A percentile compares a stretch with the other conserved stretches of the same genome.
These are phyloP conservation scores for Narthecium ossifragum DNA, from an alignment of 106 monocot species.

Conservation along the genomic window DNA sequence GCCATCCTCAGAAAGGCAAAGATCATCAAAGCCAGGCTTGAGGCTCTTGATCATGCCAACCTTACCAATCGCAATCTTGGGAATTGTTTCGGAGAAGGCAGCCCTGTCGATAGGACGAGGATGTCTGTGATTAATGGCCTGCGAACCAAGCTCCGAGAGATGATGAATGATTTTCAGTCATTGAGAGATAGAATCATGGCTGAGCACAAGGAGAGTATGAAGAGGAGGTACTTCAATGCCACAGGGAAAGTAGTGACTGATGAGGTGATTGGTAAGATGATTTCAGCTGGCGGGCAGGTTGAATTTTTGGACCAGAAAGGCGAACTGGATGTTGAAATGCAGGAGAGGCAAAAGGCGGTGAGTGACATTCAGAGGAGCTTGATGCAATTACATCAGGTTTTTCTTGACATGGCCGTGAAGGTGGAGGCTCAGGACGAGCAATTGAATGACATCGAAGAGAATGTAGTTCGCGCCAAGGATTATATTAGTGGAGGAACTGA, in stretches of 20 bases:
- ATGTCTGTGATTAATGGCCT: conserved; percentile 30
- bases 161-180: conserved; percentile 26
- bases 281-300: conserved; percentile 2
- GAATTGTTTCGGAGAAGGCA: conserved; percentile 13
- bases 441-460: no score
- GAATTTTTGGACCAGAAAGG: neutral
- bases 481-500: no score
- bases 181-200: conserved; percentile 23
- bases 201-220: conserved; percentile 30
- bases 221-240: conserved; percentile 28
- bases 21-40: conserved; percentile 26
- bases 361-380: conserved; percentile 35
- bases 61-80: conserved; percentile 18
- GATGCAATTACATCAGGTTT: conserved; percentile 31
- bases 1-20: conserved; percentile 32
- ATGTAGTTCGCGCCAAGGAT: no score
- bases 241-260: conserved; percentile 25
- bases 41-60: conserved; percentile 22
- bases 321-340: conserved; percentile 12
- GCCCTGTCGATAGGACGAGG: conserved; percentile 27
- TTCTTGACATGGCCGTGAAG: no score
- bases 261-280: conserved; percentile 21
- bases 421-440: conserved; percentile 38
- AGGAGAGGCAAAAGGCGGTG: conserved; percentile 38
- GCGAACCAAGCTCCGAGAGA: conserved; percentile 22